These are phyloP conservation scores for Grosmannia clavigera DNA, from an alignment of 2,329 filamentous ascomycete genomes.

Conservation along the genomic window DNA sequence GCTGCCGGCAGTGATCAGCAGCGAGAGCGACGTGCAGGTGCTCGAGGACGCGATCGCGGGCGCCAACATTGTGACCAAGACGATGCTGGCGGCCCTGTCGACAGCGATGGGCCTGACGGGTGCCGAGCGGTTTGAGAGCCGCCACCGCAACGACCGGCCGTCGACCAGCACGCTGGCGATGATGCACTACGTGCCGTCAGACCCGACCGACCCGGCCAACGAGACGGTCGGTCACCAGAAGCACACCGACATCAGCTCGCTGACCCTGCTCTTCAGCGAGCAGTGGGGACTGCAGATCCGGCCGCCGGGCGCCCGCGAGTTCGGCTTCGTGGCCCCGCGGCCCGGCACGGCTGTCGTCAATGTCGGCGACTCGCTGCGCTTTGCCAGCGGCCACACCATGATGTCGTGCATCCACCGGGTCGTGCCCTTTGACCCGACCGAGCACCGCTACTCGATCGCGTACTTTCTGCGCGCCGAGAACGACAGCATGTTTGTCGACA, in stretches of 20 bases:
- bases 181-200: conserved; percentile 40
- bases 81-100: conserved; percentile 37
- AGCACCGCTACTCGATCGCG: conserved; percentile 46
- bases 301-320: conserved; percentile 26
- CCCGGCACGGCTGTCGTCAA: conserved; percentile 41
- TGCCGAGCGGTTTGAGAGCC: conserved; percentile 34
- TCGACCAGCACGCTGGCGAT: conserved; percentile 39
- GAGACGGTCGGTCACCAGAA: conserved; percentile 33
- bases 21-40: conserved; percentile 28
- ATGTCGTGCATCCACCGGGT: conserved; percentile 46
- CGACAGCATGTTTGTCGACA: conserved; percentile 42
- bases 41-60: conserved; percentile 36
- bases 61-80: conserved; percentile 37
- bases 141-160: conserved; percentile 36
- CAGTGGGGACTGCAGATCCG: conserved; percentile 46
- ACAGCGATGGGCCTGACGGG: conserved; percentile 32
- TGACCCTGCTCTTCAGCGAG: conserved; percentile 43
- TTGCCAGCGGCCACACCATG: conserved; percentile 38
- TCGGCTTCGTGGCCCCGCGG: conserved; percentile 41
- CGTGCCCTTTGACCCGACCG: conserved; percentile 35
- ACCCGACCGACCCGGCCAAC: conserved; percentile 25
- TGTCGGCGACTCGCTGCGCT: conserved; percentile 46
- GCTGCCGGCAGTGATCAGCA: conserved; percentile 34
- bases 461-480: conserved; percentile 47
- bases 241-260: conserved; percentile 22